These are phyloP conservation scores for Kwoniella heveanensis DNA, from an alignment of 768 basidiomycete species.

Conservation along the genomic window DNA sequence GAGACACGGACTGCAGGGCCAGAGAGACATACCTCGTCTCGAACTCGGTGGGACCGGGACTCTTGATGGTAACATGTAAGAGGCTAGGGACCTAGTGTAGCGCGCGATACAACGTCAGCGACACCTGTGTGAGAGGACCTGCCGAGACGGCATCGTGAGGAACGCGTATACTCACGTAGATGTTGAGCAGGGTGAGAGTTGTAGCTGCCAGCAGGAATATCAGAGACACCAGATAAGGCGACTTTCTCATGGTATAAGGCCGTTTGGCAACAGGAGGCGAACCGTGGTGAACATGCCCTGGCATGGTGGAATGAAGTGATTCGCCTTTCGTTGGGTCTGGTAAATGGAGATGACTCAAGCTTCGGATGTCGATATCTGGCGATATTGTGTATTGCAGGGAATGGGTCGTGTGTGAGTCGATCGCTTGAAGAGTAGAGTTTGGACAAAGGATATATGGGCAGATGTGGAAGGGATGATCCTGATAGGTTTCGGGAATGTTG, in stretches of 20 bases:
- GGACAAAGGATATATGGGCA: too few species aligned
- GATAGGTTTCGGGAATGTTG: neutral
- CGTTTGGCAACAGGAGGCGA: conserved; percentile 18
- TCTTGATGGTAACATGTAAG: conserved; percentile 39
- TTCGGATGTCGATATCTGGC: too few species aligned
- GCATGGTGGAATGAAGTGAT: conserved; percentile 14
- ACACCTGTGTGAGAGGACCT: too few species aligned
- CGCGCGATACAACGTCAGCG: neutral
- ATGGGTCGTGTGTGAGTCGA: too few species aligned
- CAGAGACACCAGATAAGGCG: conserved; percentile 49
- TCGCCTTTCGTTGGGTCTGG: neutral
- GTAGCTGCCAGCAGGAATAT: conserved; percentile 48
- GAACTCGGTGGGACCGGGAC: conserved; percentile 49
- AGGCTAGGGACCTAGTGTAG: conserved; percentile 40
- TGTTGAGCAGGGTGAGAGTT: conserved; percentile 48
- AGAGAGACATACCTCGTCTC: conserved; percentile 49
- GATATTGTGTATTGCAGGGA: too few species aligned
- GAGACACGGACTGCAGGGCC: too few species aligned
- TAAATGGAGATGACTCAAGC: too few species aligned
- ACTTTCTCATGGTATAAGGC: conserved; percentile 41
- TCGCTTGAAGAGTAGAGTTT: too few species aligned
- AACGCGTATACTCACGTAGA: conserved; percentile 39
- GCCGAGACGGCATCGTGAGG: neutral
- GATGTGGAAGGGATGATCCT: too few species aligned
- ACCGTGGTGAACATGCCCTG: conserved; percentile 13